Conservation (phyloP, 306 rosid genomes). For the Gastrolobium bilobum region DNA sequence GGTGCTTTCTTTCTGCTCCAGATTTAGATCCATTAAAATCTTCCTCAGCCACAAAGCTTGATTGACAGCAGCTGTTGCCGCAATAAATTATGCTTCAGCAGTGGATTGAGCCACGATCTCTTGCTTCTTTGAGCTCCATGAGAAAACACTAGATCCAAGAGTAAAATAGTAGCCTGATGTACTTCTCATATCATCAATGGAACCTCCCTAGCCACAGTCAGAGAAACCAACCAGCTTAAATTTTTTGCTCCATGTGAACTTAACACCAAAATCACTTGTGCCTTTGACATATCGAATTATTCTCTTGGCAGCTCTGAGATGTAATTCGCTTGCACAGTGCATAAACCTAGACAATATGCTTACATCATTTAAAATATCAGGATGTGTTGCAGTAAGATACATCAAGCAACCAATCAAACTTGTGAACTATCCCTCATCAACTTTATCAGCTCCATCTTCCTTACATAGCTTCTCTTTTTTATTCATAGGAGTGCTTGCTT, state of each 20-base stretch:
- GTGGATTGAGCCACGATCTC: too few species aligned
- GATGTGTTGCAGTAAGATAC: background rate
- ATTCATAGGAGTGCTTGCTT: constrained; percentile 2
- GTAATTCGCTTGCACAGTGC: background rate
- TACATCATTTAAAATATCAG: background rate
- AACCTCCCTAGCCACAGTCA: background rate
- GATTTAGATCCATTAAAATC: background rate
- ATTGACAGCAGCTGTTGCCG: background rate
- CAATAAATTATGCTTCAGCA: background rate
- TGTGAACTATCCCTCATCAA: background rate
- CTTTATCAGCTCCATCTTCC: background rate
- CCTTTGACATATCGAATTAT: background rate
- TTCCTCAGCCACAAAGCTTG: constrained; percentile 25
- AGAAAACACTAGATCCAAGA: background rate
- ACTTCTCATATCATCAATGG: constrained; percentile 10
- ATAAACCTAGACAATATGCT: background rate
- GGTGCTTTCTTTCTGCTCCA: background rate
- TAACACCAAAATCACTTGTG: background rate
- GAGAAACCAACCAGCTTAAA: background rate
- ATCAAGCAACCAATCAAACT: constrained; percentile 16
- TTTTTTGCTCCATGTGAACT: background rate
- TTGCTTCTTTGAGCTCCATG: background rate
- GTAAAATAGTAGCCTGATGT: background rate
- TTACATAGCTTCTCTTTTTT: background rate
- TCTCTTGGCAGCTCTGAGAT: background rate